Conservation (phyloP, 257 asterid genomes). For the Linaria vulgaris region DNA sequence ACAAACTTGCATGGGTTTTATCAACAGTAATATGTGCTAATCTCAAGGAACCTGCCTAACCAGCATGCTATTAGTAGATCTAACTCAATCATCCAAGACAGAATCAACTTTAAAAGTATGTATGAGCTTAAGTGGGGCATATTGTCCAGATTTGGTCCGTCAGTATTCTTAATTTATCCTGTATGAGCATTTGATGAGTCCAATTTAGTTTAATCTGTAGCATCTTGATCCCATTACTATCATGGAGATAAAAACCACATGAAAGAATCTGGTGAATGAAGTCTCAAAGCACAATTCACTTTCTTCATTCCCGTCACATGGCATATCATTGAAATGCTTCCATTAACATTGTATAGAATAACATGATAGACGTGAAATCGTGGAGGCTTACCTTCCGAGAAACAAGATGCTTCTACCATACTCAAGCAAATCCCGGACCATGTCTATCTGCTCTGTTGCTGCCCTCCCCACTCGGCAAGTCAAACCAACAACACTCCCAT, state of each 20-base stretch:
- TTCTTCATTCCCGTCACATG: constrained; percentile 1
- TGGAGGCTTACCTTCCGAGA: constrained; percentile 65
- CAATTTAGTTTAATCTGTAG: background rate
- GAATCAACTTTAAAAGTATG: background rate
- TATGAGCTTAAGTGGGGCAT: background rate
- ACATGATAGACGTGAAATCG: background rate
- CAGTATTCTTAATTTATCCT: background rate
- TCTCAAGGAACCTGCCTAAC: background rate
- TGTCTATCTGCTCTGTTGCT: constrained; percentile 46
- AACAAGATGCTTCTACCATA: constrained; percentile 84
- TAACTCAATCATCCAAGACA: background rate
- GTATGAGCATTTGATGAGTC: background rate
- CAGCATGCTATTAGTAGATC: background rate
- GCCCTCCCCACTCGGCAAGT: constrained; percentile 84
- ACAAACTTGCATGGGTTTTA: background rate
- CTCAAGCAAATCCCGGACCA: constrained; percentile 72
- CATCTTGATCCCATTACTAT: constrained; percentile 13
- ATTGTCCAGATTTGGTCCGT: background rate
- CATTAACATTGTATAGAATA: background rate
- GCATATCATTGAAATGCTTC: background rate
- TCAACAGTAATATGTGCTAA: background rate
- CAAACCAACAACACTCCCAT: constrained; percentile 63
- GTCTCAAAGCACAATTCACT: background rate
- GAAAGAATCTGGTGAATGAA: background rate
- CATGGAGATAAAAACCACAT: background rate